These are phyloP conservation scores for Aureobasidium lini DNA, from an alignment of 2,329 filamentous ascomycete species.

Conservation along the genomic window DNA sequence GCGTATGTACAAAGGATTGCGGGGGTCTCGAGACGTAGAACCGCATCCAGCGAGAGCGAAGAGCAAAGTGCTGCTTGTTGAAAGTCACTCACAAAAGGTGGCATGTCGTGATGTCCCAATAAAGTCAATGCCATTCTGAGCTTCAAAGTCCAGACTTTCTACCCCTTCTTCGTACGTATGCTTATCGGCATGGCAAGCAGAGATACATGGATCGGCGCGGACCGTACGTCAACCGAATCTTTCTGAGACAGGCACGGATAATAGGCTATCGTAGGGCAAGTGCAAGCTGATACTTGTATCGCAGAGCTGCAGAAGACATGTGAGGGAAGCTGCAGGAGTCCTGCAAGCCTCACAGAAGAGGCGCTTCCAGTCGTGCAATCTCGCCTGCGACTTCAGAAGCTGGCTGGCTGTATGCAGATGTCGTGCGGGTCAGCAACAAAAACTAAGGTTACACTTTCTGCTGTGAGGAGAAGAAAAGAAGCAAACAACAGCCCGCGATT, in stretches of 20 bases:
- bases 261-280: not conserved
- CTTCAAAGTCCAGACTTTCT: not conserved
- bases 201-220: constrained; percentile 12
- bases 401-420: not conserved
- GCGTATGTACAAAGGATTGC: not conserved
- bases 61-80: not conserved
- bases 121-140: constrained; percentile 2
- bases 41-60: not conserved
- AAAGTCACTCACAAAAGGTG: not conserved
- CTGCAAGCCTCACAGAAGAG: not conserved
- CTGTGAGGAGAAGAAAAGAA: constrained; percentile 6
- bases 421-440: not conserved
- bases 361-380: not conserved
- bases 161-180: constrained; percentile 5
- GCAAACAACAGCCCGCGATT: constrained; percentile 5
- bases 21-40: not conserved
- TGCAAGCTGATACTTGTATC: not conserved
- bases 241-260: not conserved
- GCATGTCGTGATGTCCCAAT: constrained; percentile 7
- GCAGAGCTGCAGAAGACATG: not conserved
- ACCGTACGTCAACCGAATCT: constrained; percentile 12
- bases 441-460: constrained; percentile 9
- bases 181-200: not conserved
- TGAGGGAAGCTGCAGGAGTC: constrained; percentile 2
- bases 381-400: not conserved